Evolutionary conservation across 1,284 basidiomycete species (phyloP).

Genomic region (Irpex sp.): DNA sequence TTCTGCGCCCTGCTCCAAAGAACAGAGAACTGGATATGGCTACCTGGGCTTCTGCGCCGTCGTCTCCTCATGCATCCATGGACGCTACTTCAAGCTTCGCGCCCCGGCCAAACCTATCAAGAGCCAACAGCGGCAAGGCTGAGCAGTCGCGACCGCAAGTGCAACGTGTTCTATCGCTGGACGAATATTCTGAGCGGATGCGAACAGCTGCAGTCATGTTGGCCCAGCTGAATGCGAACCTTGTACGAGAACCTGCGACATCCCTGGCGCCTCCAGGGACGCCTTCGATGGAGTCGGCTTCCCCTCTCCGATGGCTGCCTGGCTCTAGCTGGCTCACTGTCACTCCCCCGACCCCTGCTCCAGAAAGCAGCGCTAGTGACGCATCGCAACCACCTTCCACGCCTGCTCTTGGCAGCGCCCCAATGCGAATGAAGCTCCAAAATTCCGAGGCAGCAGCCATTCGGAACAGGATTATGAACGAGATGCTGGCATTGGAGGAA

Average conservation of each 20-base stretch:
- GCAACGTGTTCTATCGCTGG: conserved; percentile 53
- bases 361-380: background rate
- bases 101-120: conserved; percentile 2
- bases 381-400: conserved; percentile 17
- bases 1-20: conserved; percentile 78
- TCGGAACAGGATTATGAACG: conserved; percentile 94
- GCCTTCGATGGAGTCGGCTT: conserved; percentile 26
- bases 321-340: conserved; percentile 41
- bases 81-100: conserved; percentile 9
- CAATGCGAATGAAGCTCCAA: conserved; percentile 64
- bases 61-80: conserved; percentile 35
- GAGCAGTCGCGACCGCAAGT: conserved; percentile 7
- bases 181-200: conserved; percentile 98
- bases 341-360: conserved; percentile 10
- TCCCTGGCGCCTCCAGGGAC: conserved; percentile 33
- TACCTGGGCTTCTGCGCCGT: conserved; percentile 69
- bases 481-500: conserved; percentile 97
- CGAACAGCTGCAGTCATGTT: conserved; percentile 98
- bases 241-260: conserved; percentile 51
- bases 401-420: conserved; percentile 25
- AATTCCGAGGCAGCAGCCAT: conserved; percentile 86
- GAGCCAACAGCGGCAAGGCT: conserved; percentile 9
- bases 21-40: conserved; percentile 86
- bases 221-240: conserved; percentile 89
- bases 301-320: conserved; percentile 57